Evolutionary conservation across 805 yeast genomes (phyloP).

Genomic region (Candida nemodendra): DNA sequence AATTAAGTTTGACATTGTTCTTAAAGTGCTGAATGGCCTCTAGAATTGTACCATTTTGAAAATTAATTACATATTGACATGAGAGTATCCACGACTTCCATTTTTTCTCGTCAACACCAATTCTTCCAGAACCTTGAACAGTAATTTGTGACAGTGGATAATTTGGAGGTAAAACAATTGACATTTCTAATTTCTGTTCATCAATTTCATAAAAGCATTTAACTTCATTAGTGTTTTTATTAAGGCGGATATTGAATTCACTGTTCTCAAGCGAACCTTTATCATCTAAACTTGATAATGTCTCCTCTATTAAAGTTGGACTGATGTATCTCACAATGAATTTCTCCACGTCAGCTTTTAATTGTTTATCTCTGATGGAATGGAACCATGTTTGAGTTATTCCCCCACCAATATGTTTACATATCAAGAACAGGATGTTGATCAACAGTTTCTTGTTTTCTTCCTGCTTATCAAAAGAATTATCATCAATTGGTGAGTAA

Average conservation of each 20-base stretch:
- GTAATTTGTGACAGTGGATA: slow-evolving; percentile 77
- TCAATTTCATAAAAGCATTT: slow-evolving; percentile 75
- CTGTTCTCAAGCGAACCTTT: slow-evolving; percentile 34
- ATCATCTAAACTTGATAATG: slow-evolving; percentile 40
- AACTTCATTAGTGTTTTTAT: slow-evolving; percentile 62
- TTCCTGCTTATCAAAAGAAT: slow-evolving; percentile 20
- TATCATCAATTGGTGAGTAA: slow-evolving; percentile 16
- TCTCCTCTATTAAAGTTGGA: slow-evolving; percentile 57
- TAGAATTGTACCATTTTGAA: slow-evolving; percentile 68
- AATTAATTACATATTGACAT: slow-evolving; percentile 76
- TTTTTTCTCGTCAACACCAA: slow-evolving; percentile 87
- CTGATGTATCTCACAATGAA: slow-evolving; percentile 64
- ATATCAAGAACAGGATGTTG: slow-evolving; percentile 50
- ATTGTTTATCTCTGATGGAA: slow-evolving; percentile 63
- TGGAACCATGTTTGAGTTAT: slow-evolving; percentile 67
- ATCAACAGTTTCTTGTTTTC: slow-evolving; percentile 43
- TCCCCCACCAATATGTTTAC: slow-evolving; percentile 58
- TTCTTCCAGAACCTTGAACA: slow-evolving; percentile 73
- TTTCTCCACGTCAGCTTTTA: slow-evolving; percentile 57
- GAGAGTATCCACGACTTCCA: slow-evolving; percentile 96
- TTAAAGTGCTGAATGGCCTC: slow-evolving; percentile 68
- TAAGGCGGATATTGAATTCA: slow-evolving; percentile 59
- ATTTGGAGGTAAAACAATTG: slow-evolving; percentile 65
- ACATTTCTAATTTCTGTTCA: slow-evolving; percentile 82
- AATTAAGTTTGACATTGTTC: slow-evolving; percentile 76